These are phyloP conservation scores for Xenosphaeropsis pyriputrescens DNA, from an alignment of 2,329 filamentous ascomycete species.

Conservation along the genomic window DNA sequence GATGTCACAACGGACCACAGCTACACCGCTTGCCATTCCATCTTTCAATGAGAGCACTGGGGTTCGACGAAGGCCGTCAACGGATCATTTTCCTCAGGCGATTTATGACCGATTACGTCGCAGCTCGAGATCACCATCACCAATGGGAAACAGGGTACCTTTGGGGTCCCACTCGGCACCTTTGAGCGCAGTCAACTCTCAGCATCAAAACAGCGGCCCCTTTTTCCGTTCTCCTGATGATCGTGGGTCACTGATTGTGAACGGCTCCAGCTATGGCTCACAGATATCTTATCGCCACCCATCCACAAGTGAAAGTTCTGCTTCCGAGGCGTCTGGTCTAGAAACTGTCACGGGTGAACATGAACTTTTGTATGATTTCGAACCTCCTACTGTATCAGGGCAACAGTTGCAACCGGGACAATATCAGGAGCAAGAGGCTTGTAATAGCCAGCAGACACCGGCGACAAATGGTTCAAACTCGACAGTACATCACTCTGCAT, in stretches of 20 bases:
- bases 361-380: slow-evolving; percentile 12
- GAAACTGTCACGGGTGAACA: slow-evolving; percentile 11
- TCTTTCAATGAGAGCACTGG: slow-evolving; percentile 16
- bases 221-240: slow-evolving; percentile 13
- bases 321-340: slow-evolving; percentile 10
- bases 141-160: slow-evolving; percentile 14
- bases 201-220: slow-evolving; percentile 12
- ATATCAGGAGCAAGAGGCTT: too few relatives aligned
- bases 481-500: too few relatives aligned
- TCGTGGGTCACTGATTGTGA: slow-evolving; percentile 15
- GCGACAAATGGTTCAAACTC: too few relatives aligned
- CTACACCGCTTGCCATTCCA: slow-evolving; percentile 12
- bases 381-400: background rate
- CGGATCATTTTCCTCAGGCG: slow-evolving; percentile 17
- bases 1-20: slow-evolving; percentile 8
- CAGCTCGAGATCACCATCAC: slow-evolving; percentile 18
- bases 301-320: slow-evolving; percentile 10
- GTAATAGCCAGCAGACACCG: too few relatives aligned
- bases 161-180: slow-evolving; percentile 11
- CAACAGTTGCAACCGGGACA: too few relatives aligned
- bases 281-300: slow-evolving; percentile 13
- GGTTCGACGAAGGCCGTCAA: slow-evolving; percentile 13
- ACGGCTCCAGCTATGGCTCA: slow-evolving; percentile 11
- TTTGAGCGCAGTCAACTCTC: slow-evolving; percentile 6
- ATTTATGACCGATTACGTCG: slow-evolving; percentile 16